These are phyloP conservation scores for Plasmodium coatneyi DNA, from an alignment of 169 alveolate genomes.

Conservation along the genomic window DNA sequence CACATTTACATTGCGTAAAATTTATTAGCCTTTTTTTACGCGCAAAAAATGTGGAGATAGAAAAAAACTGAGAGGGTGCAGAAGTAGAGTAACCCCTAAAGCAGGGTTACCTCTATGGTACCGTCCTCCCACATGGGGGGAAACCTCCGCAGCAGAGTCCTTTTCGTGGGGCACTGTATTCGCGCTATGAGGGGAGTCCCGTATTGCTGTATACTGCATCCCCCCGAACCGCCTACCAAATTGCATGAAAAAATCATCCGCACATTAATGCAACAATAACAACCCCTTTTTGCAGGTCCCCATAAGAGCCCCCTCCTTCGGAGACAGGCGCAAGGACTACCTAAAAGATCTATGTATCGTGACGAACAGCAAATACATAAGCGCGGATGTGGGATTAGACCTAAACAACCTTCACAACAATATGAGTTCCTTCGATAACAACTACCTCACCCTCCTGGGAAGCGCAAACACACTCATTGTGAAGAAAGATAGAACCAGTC, in stretches of 20 bases:
- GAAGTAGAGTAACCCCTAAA: slow-evolving; percentile 32
- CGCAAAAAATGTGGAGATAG: slow-evolving; percentile 16
- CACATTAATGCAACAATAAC: background rate
- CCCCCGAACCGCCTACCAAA: background rate
- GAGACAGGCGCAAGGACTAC: slow-evolving; percentile 91
- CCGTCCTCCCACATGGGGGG: background rate
- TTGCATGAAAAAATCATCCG: background rate
- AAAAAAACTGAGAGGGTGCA: background rate
- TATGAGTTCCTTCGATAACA: slow-evolving; percentile 77
- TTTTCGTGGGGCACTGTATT: background rate
- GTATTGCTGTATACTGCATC: background rate
- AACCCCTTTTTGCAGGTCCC: slow-evolving; percentile 79
- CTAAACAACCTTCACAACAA: slow-evolving; percentile 84
- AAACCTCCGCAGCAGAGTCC: background rate
- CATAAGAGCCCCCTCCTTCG: slow-evolving; percentile 91
- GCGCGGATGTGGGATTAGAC: slow-evolving; percentile 88
- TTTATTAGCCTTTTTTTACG: background rate
- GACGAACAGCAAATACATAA: slow-evolving; percentile 88
- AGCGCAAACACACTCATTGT: slow-evolving; percentile 88
- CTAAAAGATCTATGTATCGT: slow-evolving; percentile 89
- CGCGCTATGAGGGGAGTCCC: background rate
- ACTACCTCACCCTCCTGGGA: slow-evolving; percentile 81
- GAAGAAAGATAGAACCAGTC: slow-evolving; percentile 89
- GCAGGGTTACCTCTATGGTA: background rate
- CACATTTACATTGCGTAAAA: background rate